A percentile compares a stretch with the other conserved stretches of the same genome.
Conservation (phyloP, 805 yeast genomes). For the Cyberlindnera mrakii region DNA sequence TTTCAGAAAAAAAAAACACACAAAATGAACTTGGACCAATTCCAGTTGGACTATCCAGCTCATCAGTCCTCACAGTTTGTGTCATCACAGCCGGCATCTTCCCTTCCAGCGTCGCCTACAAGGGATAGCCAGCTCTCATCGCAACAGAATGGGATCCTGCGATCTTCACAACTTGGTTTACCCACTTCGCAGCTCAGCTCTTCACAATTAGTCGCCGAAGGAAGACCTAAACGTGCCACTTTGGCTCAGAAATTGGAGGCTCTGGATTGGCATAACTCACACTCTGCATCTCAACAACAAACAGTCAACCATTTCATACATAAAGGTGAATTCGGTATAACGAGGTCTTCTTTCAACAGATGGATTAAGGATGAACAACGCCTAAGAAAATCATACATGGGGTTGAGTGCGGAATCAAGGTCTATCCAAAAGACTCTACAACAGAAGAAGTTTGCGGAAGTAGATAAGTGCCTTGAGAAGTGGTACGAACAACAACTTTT, state of each 20-base stretch:
- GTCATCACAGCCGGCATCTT: not conserved
- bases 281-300: constrained; percentile 28
- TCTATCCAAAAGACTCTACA: constrained; percentile 9
- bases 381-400: constrained; percentile 24
- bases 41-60: constrained; percentile 1
- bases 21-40: constrained; percentile 1
- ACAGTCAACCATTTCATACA: constrained; percentile 29
- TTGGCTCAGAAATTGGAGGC: constrained; percentile 31
- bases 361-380: constrained; percentile 32
- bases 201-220: not conserved
- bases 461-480: constrained; percentile 30
- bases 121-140: not conserved
- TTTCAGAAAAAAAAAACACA: no score
- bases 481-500: constrained; percentile 32
- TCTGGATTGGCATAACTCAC: constrained; percentile 30
- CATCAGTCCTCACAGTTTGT: not conserved
- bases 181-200: constrained; percentile 1
- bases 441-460: constrained; percentile 26
- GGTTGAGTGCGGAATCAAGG: constrained; percentile 22
- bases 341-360: constrained; percentile 33
- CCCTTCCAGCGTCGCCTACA: not conserved
- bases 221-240: constrained; percentile 30
- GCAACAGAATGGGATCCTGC: not conserved
- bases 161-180: constrained; percentile 8
- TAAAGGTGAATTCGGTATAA: constrained; percentile 27